These are phyloP conservation scores for Colletotrichum orchidophilum DNA, from an alignment of 2,329 filamentous ascomycete species.

Conservation along the genomic window DNA sequence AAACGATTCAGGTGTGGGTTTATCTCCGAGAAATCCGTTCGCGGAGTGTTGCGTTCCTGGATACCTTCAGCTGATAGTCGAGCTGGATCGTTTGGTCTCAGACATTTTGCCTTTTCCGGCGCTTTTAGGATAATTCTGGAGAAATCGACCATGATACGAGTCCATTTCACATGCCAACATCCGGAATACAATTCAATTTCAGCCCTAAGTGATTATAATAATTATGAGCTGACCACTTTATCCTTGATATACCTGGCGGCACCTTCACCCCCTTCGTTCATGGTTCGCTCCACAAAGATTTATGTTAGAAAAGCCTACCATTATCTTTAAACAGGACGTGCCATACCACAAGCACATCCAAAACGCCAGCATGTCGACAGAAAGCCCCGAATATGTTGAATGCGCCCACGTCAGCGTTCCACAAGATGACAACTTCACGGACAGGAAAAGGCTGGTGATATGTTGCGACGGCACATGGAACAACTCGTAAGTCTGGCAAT, in stretches of 20 bases:
- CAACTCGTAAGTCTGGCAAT: conserved; percentile 29
- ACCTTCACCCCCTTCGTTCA: too few relatives aligned
- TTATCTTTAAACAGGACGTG: too few relatives aligned
- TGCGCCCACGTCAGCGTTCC: background rate
- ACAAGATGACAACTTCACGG: background rate
- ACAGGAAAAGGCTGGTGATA: conserved; percentile 40
- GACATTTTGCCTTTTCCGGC: background rate
- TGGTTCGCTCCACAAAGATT: background rate
- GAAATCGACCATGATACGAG: background rate
- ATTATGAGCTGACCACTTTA: background rate
- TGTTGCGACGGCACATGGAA: conserved; percentile 52
- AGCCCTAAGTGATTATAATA: background rate
- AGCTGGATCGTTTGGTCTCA: background rate
- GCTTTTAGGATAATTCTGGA: background rate
- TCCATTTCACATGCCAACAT: background rate
- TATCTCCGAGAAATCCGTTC: background rate
- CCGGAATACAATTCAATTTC: background rate
- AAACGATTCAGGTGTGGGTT: background rate
- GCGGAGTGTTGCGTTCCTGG: background rate
- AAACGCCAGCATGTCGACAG: background rate
- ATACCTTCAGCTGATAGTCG: background rate
- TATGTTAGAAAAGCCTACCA: background rate
- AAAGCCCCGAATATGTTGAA: background rate
- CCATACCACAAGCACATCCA: background rate
- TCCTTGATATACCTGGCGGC: background rate